Evolutionary conservation across 441 rosid species (phyloP).

Genomic region (Francoa sonchifolia): DNA sequence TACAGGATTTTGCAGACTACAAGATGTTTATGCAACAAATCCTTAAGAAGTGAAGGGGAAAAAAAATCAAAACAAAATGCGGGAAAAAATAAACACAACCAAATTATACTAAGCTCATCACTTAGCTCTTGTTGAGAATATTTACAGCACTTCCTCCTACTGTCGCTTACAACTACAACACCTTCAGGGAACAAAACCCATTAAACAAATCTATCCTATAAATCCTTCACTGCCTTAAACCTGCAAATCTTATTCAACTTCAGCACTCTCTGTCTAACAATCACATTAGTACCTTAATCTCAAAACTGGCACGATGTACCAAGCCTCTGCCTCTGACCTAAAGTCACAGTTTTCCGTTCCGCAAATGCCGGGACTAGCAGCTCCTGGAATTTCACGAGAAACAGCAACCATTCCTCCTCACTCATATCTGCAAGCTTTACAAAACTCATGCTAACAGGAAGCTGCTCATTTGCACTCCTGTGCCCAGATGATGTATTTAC

Average conservation of each 20-base stretch:
- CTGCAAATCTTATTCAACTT: conserved; percentile 12
- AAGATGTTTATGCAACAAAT: not conserved
- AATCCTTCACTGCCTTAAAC: conserved; percentile 19
- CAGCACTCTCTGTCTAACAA: conserved; percentile 6
- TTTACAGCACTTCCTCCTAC: conserved; percentile 29
- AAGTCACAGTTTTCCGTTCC: conserved; percentile 13
- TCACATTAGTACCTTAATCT: conserved; percentile 10
- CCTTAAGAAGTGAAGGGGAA: not conserved
- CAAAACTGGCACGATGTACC: conserved; percentile 38
- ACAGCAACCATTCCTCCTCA: conserved; percentile 26
- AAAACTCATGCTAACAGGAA: conserved; percentile 24
- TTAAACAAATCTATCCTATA: too few relatives aligned
- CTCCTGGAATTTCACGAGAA: conserved; percentile 30
- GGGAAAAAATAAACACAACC: not conserved
- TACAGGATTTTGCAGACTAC: not conserved
- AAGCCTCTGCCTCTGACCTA: conserved; percentile 31
- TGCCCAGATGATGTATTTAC: conserved; percentile 16
- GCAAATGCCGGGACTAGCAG: conserved; percentile 25
- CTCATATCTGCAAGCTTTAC: conserved; percentile 32
- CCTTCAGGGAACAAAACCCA: conserved; percentile 18
- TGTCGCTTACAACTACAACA: conserved; percentile 15
- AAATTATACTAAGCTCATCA: not conserved
- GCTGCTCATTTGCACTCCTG: conserved; percentile 30
- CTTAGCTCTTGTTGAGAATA: conserved; percentile 27
- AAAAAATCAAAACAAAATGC: not conserved